These are phyloP conservation scores for Torulaspora quercuum DNA, from an alignment of 805 yeast species.

Conservation along the genomic window DNA sequence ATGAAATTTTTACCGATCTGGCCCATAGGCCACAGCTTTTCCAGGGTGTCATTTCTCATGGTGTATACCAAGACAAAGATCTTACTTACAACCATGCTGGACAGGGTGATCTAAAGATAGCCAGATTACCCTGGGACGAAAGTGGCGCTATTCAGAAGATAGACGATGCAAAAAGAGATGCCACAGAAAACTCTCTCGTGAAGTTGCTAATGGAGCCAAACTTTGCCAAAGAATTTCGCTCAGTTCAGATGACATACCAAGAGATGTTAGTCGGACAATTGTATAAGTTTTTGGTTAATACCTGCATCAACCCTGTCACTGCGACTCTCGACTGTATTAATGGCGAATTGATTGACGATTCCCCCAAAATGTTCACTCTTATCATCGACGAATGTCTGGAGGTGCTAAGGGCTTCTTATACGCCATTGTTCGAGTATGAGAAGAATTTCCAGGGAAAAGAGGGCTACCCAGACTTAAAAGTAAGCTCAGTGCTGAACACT, in stretches of 20 bases:
- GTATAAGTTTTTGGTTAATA: constrained; percentile 73
- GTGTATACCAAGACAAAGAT: constrained; percentile 55
- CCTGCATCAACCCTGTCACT: constrained; percentile 81
- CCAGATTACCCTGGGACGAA: constrained; percentile 49
- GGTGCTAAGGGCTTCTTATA: constrained; percentile 30
- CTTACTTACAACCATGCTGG: constrained; percentile 67
- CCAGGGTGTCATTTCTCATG: constrained; percentile 82
- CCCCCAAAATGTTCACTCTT: constrained; percentile 36
- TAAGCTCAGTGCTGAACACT: constrained; percentile 31
- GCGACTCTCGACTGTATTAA: constrained; percentile 74
- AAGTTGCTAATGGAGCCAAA: constrained; percentile 26
- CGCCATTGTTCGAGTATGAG: constrained; percentile 32
- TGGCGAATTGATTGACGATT: constrained; percentile 62
- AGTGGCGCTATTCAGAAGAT: constrained; percentile 23
- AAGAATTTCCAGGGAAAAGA: constrained; percentile 17
- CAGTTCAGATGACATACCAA: constrained; percentile 40
- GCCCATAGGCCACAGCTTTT: constrained; percentile 54
- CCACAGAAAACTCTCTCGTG: constrained; percentile 28
- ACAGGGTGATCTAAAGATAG: constrained; percentile 56
- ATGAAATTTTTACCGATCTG: constrained; percentile 51
- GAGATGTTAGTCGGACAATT: constrained; percentile 58
- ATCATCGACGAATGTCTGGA: constrained; percentile 38
- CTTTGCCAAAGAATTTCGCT: constrained; percentile 30
- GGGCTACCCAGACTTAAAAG: constrained; percentile 31
- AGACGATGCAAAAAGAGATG: constrained; percentile 14